Evolutionary conservation across 2,329 filamentous ascomycete species (phyloP).

Genomic region (Cladosporium sp.): DNA sequence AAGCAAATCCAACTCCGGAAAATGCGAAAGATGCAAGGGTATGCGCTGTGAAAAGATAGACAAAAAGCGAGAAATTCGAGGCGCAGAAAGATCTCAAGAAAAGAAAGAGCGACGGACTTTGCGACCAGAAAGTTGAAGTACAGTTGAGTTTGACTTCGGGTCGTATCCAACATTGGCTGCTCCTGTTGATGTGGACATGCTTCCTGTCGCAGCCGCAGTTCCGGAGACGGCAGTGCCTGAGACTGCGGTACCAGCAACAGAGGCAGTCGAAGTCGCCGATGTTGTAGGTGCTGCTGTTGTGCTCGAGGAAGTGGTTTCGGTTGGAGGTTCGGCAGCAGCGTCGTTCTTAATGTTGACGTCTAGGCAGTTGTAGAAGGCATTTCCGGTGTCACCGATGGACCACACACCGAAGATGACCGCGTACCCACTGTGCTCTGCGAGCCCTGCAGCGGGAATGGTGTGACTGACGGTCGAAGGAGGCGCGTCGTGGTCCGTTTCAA

Average conservation of each 20-base stretch:
- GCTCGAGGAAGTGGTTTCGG: neutral
- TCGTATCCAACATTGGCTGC: constrained; percentile 8
- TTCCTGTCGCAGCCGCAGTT: constrained; percentile 9
- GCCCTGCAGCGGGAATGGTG: neutral
- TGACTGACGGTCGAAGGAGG: constrained; percentile 10
- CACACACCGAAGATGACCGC: constrained; percentile 13
- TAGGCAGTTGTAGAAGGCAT: constrained; percentile 16
- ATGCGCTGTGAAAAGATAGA: neutral
- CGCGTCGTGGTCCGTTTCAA: constrained; percentile 8
- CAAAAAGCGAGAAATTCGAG: neutral
- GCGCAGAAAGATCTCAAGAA: neutral
- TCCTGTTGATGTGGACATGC: constrained; percentile 12
- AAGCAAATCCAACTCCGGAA: neutral
- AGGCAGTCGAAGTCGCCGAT: neutral
- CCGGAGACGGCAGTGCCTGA: neutral
- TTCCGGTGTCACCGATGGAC: constrained; percentile 14
- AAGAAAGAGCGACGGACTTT: constrained; percentile 2
- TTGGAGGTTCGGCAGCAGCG: neutral
- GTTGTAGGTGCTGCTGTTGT: constrained; percentile 4
- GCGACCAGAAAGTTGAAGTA: constrained; percentile 3
- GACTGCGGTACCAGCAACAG: neutral
- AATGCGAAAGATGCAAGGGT: constrained; percentile 2
- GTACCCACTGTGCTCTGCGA: constrained; percentile 6
- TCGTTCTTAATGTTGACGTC: constrained; percentile 13
- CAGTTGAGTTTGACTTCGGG: constrained; percentile 6